These are phyloP conservation scores for Ceratocystiopsis sp. DNA, from an alignment of 2,329 filamentous ascomycete genomes.

Conservation along the genomic window DNA sequence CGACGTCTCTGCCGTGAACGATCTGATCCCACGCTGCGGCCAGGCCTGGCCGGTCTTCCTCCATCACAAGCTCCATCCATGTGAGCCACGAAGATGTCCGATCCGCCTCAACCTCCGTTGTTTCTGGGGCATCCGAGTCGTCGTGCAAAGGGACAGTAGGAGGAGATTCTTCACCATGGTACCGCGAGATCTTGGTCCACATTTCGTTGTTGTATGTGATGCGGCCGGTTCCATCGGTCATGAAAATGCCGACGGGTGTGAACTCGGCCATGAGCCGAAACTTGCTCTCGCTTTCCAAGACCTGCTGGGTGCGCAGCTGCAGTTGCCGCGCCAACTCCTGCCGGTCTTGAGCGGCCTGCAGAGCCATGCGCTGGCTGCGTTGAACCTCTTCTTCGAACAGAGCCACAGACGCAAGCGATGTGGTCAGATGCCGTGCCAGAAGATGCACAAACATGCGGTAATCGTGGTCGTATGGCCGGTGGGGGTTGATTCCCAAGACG, in stretches of 20 bases:
- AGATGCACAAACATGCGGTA: constrained; percentile 65
- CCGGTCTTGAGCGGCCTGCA: constrained; percentile 57
- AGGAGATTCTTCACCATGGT: constrained; percentile 24
- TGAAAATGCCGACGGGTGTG: constrained; percentile 71
- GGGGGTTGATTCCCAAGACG: constrained; percentile 61
- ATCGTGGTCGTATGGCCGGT: constrained; percentile 63
- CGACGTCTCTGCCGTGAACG: constrained; percentile 40
- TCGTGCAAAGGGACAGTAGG: neutral
- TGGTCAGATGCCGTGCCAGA: constrained; percentile 57
- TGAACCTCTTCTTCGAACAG: constrained; percentile 72
- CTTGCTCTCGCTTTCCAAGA: constrained; percentile 52
- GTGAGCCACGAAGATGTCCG: constrained; percentile 12
- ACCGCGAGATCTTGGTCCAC: constrained; percentile 55
- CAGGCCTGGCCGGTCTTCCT: constrained; percentile 45
- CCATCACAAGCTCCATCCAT: constrained; percentile 57
- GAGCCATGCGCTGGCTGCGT: constrained; percentile 55
- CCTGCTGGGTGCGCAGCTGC: constrained; percentile 44
- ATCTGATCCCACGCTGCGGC: constrained; percentile 45
- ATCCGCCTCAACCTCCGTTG: too few relatives aligned
- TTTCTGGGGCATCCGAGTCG: too few relatives aligned
- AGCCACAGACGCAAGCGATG: constrained; percentile 65
- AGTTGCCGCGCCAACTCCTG: constrained; percentile 64
- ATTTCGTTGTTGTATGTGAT: constrained; percentile 73
- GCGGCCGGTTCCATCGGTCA: constrained; percentile 51
- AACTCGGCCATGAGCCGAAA: constrained; percentile 78